Evolutionary conservation across 2,329 filamentous ascomycete species (phyloP), one percentile per base, ranked within the genome.

Genomic region (Beauveria bassiana): DNA sequence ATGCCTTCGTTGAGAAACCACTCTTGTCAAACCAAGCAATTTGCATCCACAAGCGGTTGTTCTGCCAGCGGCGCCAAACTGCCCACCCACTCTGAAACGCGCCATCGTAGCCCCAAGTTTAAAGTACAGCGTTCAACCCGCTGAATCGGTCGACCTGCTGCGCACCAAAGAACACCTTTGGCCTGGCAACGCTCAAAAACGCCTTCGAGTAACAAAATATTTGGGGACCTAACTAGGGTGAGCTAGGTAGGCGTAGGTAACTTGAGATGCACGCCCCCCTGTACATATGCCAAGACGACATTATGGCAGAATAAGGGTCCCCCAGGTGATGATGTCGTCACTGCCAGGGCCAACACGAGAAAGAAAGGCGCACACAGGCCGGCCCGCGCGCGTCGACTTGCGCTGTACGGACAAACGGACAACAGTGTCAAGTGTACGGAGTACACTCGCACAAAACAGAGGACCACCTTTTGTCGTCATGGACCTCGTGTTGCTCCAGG

Each of bases 331-430:
- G 18, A 34, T 56, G 53, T 46, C 53, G 42, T 56, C 53, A 47
- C 53, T 46, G 16, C 42, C 40, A 34, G 52, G 53, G 9, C 42
- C 53, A 46, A 56, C 53, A 56, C 53, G 53, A 56, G 53, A 56
- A 56, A 56, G 53, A 56, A 56, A 46, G 31, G 28, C 26, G 22
- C 34, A 38, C 34, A 38, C 34, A 38, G 34, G 34, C 5, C 14
- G 34, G 34, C 34, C 34, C 31, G 31, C 31, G 31, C 12, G 31
- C 31, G 45, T 47, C 45, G 45, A 46, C 24, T 26, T 47, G 45
- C 34, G 34, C 34, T 38, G 34, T 38, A 31, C 26, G 6, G 26
- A 26, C 26, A 22, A 22, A 22, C 22, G 22, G 22, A 22, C 22
- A 22, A 22, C 22, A 22, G 22, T 22, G 22, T 22, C 22, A 22